Evolutionary conservation across 208 protist species (phyloP), one percentile per base, ranked within the genome.

Genomic region (Angomonas ambiguus): DNA sequence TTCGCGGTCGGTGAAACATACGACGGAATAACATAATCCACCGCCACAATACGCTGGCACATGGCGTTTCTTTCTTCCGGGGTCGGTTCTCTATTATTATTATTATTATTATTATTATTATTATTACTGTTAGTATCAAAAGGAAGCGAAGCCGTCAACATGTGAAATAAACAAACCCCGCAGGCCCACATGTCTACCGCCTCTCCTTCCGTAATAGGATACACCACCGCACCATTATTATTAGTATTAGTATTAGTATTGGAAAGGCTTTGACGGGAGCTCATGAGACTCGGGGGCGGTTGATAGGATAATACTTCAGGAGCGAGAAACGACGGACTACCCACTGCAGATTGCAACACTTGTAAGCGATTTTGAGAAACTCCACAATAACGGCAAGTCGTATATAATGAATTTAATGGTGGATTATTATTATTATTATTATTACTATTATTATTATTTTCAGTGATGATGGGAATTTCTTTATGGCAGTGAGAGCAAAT

Each of bases 101-200:
- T 25, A 27, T 58, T 27, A n/a, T 33, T 25, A 4, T 32, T 51
- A 20, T 53, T 82, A n/a, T 66, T 77, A 3, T 35, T 22, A 24
- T 61, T 53, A 33, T 73, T 45, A 5, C 62, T 58, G 25, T 65
- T 48, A 8, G 82, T 59, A 61, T 88, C 95, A 57, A 97, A 97
- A 6, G 92, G 90, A 16, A 92, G 67, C 0, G 80, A 73, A 27
- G 83, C 88, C 13, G 87, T 76, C 25, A 97, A 61, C 88, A 97
- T 95, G 70, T 94, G 83, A 66, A 94, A 98, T 0, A 97, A 64
- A 20, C 98, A 65, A 13, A 96, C 89, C 31, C 97, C 97, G 38
- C 88, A 91, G 11, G 80, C 80, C 97, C 97, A 98, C 82, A 94
- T 96, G 72, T 98, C 97, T 2, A 93, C 87, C 11, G 86, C 79